Evolutionary conservation across 306 rosid species (phyloP).

Genomic region (Casuarina cunninghamiana): DNA sequence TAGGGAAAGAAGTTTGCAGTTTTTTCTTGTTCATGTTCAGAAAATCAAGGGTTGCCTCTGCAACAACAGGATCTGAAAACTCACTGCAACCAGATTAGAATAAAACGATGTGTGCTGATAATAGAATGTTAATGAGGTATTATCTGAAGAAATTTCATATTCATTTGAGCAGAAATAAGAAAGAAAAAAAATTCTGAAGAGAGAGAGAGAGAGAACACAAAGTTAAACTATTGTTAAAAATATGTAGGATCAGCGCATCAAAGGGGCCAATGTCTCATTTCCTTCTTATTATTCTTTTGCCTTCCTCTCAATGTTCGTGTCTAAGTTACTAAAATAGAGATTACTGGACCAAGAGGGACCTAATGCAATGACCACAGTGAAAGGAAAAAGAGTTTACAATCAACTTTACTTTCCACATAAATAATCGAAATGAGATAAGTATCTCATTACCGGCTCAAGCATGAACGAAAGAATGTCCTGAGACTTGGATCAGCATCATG

Average conservation of each 20-base stretch:
- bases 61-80: conserved; percentile 89
- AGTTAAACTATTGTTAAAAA: not conserved
- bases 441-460: conserved; percentile 79
- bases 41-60: conserved; percentile 81
- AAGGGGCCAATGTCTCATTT: conserved; percentile 1
- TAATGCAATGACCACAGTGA: not conserved
- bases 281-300: not conserved
- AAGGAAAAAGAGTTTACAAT: conserved; percentile 2
- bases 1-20: conserved; percentile 67
- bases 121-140: not conserved
- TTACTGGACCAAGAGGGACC: not conserved
- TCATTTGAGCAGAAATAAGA: not conserved
- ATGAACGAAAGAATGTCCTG: conserved; percentile 76
- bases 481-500: conserved; percentile 97
- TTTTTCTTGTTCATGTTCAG: conserved; percentile 70
- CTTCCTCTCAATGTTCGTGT: not conserved
- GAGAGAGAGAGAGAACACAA: not conserved
- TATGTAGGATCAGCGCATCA: not conserved
- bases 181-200: not conserved
- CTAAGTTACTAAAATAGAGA: not conserved
- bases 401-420: not conserved
- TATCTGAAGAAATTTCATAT: not conserved
- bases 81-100: conserved; percentile 63
- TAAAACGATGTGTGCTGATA: conserved; percentile 18
- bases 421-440: conserved; percentile 1